These are phyloP conservation scores for Rosa persica DNA, from an alignment of 306 rosid species.

Conservation along the genomic window DNA sequence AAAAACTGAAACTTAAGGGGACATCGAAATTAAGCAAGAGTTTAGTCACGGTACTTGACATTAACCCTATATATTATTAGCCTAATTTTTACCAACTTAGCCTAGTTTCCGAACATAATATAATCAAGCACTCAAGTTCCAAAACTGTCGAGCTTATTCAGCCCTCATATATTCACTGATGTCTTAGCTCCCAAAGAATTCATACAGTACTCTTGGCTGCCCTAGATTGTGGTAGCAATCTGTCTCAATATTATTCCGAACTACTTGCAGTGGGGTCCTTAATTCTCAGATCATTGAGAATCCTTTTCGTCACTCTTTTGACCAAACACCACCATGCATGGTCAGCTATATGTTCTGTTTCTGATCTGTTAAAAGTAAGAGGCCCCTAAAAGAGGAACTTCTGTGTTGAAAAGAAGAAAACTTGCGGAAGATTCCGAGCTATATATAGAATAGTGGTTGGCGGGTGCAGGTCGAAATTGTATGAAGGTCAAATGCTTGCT, in stretches of 20 bases:
- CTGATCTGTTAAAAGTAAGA: neutral
- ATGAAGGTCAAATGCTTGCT: conserved; percentile 6
- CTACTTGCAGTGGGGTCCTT: conserved; percentile 31
- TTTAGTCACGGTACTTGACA: no score
- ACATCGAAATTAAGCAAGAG: no score
- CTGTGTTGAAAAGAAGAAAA: conserved; percentile 1
- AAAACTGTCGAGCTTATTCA: no score
- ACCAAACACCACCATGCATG: conserved; percentile 15
- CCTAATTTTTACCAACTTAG: no score
- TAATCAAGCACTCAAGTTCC: no score
- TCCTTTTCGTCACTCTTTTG: conserved; percentile 38
- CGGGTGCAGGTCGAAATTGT: conserved; percentile 14
- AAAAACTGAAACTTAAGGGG: no score
- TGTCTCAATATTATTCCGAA: conserved; percentile 17
- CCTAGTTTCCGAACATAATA: no score
- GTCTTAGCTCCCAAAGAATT: neutral
- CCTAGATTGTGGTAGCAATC: neutral
- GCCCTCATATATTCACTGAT: no score
- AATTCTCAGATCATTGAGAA: conserved; percentile 25
- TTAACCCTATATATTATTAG: no score
- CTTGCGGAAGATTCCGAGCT: neutral
- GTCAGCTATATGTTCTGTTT: conserved; percentile 25
- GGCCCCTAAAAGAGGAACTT: neutral
- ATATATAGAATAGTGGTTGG: conserved; percentile 20
- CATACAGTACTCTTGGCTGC: neutral